Percentiles rank a stretch among this genome's conserved stretches.
These are phyloP conservation scores for Friedmanniomyces simplex DNA, from an alignment of 495 filamentous ascomycete genomes.

Conservation along the genomic window DNA sequence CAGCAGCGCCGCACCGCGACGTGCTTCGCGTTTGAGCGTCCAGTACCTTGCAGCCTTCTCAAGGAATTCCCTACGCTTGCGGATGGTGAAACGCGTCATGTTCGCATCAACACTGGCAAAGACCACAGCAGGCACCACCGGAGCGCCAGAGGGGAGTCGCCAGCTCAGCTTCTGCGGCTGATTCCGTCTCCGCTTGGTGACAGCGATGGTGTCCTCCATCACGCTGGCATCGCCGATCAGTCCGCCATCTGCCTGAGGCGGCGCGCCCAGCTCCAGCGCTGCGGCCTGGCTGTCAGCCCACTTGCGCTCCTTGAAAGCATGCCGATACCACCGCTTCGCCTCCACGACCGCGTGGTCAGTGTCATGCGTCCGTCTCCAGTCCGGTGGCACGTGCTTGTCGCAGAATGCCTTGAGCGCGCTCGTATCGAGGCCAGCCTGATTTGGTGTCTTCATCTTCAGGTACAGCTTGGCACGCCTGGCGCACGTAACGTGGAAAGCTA, in stretches of 20 bases:
- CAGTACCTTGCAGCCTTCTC: conserved; percentile 92
- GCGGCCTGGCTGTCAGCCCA: conserved; percentile 88
- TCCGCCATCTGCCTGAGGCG: conserved; percentile 38
- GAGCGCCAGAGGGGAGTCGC: conserved; percentile 91
- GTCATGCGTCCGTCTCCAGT: conserved; percentile 79
- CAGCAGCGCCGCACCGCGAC: conserved; percentile 79
- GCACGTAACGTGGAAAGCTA: conserved; percentile 98
- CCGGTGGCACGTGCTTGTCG: conserved; percentile 86
- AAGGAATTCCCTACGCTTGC: conserved; percentile 80
- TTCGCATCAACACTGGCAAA: conserved; percentile 70
- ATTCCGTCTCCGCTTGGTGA: conserved; percentile 60
- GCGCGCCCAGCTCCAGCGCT: conserved; percentile 64
- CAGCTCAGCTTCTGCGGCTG: conserved; percentile 61
- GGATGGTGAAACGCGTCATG: conserved; percentile 66
- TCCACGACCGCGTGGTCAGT: conserved; percentile 56
- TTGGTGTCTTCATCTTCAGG: conserved; percentile 90
- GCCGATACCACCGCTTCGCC: conserved; percentile 72
- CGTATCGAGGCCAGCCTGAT: conserved; percentile 74
- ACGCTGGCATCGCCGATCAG: conserved; percentile 5
- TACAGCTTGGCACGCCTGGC: conserved; percentile 79
- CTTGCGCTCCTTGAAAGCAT: conserved; percentile 69
- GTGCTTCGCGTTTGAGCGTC: conserved; percentile 90
- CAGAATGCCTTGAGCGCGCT: conserved; percentile 87
- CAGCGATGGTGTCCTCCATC: conserved; percentile 42
- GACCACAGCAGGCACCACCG: conserved; percentile 80